These are phyloP conservation scores for Neurospora sublineolata DNA, from an alignment of 495 filamentous ascomycete species.

Conservation along the genomic window DNA sequence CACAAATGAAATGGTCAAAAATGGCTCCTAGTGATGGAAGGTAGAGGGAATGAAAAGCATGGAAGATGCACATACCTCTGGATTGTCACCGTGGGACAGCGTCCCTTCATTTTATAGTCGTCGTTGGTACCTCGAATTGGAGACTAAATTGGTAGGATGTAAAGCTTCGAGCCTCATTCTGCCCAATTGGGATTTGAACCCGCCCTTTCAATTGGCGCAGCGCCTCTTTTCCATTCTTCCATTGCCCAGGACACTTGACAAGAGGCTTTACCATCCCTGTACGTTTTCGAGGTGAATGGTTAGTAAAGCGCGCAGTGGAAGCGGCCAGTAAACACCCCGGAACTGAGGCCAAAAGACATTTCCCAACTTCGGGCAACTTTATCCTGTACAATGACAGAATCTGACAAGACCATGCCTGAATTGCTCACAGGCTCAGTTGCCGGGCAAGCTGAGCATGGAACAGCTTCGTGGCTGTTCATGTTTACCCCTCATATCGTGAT, in stretches of 20 bases:
- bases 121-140: not conserved
- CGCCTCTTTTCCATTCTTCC: not conserved
- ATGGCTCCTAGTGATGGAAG: not conserved
- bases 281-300: not conserved
- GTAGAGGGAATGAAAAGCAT: not conserved
- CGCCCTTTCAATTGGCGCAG: not conserved
- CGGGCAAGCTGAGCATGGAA: not conserved
- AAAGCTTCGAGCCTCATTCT: not conserved
- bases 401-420: not conserved
- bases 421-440: not conserved
- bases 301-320: not conserved
- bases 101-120: not conserved
- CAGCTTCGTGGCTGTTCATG: not conserved
- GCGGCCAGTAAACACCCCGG: not conserved
- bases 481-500: not conserved
- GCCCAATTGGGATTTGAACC: not conserved
- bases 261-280: not conserved
- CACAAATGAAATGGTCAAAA: not conserved
- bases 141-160: not conserved
- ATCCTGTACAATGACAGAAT: not conserved
- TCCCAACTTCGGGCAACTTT: not conserved
- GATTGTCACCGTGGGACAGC: not conserved
- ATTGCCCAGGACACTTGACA: not conserved
- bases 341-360: not conserved
- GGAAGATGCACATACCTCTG: not conserved